Evolutionary conservation across 495 filamentous ascomycete genomes (phyloP), one percentile per base, ranked within the genome.

Genomic region (Melanomma pulvis-pyrius): DNA sequence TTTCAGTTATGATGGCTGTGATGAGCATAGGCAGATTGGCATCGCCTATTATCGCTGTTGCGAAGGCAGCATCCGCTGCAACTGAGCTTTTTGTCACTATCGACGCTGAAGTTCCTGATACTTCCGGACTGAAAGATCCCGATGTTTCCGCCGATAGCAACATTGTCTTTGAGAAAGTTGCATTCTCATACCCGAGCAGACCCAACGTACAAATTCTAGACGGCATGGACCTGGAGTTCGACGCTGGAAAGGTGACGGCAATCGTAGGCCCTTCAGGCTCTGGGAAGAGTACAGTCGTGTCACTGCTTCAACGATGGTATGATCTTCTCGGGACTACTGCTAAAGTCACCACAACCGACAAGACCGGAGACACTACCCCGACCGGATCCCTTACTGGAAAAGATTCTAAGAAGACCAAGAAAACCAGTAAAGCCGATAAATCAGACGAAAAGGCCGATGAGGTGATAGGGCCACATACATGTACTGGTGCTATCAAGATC

Each of bases 261-360:
- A 70, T 76, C 12, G 73, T 76, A 6, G 74, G 74, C 1, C 67
- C 73, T 9, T 72, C 69, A 1, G 74, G 74, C 9, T 75, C 73
- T 12, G 74, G 74, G 1, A 76, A 76, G 50, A 70, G 61, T 32
- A 75, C 74, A 7, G 62, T 75, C 30, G 73, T 74, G 1, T 46
- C 59, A 39, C 64, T 75, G n/a, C 13, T 74, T 13, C 61, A 72
- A 39, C 61, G 73, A 12, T 74, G 63, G 65, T 75, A 75, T 57
- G 64, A 72, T 13, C 58, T 71, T 2, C 47, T 61, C 9, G 55
- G 50, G 4, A 61, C 58, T 8, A 51, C 44, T 15, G 58, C 63
- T 0, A 39, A 36, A 5, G 51, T 28, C 7, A 47, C 53, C 15
- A 53, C 36, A 2, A 48, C 26, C 15, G 61, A 52, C 24, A 44